Evolutionary conservation across 345 rosid species (phyloP).

Genomic region (Syzygium oleosum): DNA sequence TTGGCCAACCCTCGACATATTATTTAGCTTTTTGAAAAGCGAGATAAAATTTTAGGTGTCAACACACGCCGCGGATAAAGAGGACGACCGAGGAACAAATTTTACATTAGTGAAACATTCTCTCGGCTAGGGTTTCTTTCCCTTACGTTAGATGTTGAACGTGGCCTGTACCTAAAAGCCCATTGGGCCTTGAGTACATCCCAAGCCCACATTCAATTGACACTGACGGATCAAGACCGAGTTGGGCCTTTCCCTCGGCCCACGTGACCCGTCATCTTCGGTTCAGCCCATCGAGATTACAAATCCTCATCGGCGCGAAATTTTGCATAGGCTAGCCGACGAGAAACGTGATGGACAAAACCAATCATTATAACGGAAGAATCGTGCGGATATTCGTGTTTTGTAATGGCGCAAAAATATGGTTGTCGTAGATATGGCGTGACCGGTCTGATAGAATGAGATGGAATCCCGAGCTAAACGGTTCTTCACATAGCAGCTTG

Average conservation of each 20-base stretch:
- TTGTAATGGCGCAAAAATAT: not conserved
- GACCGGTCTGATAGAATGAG: not conserved
- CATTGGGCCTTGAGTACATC: not conserved
- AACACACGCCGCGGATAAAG: too few species aligned
- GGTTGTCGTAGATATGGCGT: not conserved
- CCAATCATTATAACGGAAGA: not conserved
- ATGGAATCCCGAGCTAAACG: not conserved
- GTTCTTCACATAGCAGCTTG: not conserved
- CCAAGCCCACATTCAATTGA: not conserved
- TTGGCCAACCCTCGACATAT: not conserved
- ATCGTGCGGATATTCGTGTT: not conserved
- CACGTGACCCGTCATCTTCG: not conserved
- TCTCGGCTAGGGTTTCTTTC: not conserved
- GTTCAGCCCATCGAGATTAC: not conserved
- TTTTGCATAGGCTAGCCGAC: not conserved
- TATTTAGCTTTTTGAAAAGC: not conserved
- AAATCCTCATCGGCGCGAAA: not conserved
- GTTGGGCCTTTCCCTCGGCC: not conserved
- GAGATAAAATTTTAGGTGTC: not conserved
- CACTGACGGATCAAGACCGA: not conserved
- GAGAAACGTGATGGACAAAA: not conserved
- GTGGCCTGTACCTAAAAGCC: not conserved
- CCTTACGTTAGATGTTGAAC: not conserved
- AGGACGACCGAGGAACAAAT: not conserved
- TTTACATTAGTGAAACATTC: not conserved